phyloP scores from a whole-genome alignment of 2,329 filamentous ascomycete genomes.

The Fulvia fulva region DNA sequence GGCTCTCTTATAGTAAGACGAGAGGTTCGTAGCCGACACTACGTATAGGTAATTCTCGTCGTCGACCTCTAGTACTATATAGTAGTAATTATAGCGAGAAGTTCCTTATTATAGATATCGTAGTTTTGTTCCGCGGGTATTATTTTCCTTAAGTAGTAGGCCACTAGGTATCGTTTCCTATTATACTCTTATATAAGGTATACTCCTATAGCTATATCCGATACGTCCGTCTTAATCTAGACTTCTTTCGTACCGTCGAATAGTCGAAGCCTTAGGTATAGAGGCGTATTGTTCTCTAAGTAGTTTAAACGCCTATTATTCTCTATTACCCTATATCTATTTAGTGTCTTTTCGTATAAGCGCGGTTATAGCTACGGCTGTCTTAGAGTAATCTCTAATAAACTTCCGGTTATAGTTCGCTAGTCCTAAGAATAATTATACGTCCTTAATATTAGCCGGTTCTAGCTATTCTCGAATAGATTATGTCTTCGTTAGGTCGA shows the following conservation, averaged over 20 bases:
- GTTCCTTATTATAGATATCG: no score
- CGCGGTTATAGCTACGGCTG: conserved; percentile 1
- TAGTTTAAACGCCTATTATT: background rate
- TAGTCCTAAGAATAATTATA: conserved; percentile 20
- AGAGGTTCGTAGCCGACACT: no score
- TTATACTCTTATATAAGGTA: conserved; percentile 8
- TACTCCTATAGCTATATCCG: no score
- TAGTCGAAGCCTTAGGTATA: background rate
- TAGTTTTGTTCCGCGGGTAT: no score
- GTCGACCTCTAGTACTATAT: no score
- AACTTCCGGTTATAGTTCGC: conserved; percentile 5
- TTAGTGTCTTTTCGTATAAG: no score
- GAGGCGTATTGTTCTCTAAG: no score
- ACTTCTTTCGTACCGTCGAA: no score
- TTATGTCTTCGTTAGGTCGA: conserved; percentile 27
- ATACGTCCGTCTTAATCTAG: no score
- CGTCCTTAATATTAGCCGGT: conserved; percentile 18
- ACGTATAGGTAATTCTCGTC: no score
- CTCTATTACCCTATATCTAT: background rate
- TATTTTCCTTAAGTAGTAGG: conserved; percentile 19
- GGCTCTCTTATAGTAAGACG: no score
- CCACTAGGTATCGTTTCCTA: conserved; percentile 11
- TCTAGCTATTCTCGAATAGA: conserved; percentile 26
- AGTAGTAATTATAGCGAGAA: no score
- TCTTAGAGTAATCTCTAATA: conserved; percentile 2